Conservation (phyloP, 768 basidiomycete genomes). For the Tulasnella calospora region DNA sequence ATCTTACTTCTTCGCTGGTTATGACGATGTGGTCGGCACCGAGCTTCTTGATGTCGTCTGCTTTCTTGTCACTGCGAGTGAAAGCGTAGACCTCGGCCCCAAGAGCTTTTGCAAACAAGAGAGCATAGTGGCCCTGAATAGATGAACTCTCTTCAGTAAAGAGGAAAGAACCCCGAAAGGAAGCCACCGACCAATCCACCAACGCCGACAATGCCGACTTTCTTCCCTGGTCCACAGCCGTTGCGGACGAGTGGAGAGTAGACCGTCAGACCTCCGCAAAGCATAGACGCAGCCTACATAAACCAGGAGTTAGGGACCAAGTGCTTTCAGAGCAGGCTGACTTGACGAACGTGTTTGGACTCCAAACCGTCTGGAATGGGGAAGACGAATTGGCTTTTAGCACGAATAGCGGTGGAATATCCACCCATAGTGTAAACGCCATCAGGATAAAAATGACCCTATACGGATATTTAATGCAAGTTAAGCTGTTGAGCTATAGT, state of each 20-base stretch:
- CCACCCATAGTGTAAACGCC: conserved; percentile 44
- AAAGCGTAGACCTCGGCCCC: conserved; percentile 57
- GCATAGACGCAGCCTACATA: conserved; percentile 52
- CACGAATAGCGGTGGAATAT: conserved; percentile 48
- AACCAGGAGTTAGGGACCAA: not conserved
- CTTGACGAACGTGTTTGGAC: conserved; percentile 36
- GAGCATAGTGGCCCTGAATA: conserved; percentile 36
- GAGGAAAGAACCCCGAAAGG: not conserved
- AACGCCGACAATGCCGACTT: conserved; percentile 61
- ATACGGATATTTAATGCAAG: not conserved
- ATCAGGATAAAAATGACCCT: conserved; percentile 36
- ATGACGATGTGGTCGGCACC: conserved; percentile 53
- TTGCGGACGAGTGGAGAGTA: conserved; percentile 56
- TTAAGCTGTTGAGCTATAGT: conserved; percentile 27
- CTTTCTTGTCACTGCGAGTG: conserved; percentile 51
- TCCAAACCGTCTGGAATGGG: conserved; percentile 53
- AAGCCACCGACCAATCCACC: conserved; percentile 45
- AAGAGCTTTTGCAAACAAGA: conserved; percentile 50
- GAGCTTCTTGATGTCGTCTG: conserved; percentile 53
- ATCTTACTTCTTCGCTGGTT: conserved; percentile 38
- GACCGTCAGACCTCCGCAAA: conserved; percentile 62
- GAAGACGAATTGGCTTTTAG: conserved; percentile 50
- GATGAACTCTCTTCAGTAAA: not conserved
- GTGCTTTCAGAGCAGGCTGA: not conserved
- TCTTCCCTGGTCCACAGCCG: conserved; percentile 55